Percentiles rank a stretch among this genome's conserved stretches.
Evolutionary conservation across 1,139 yeast species (phyloP).

Genomic region (Sugiyamaella xylanicola): DNA sequence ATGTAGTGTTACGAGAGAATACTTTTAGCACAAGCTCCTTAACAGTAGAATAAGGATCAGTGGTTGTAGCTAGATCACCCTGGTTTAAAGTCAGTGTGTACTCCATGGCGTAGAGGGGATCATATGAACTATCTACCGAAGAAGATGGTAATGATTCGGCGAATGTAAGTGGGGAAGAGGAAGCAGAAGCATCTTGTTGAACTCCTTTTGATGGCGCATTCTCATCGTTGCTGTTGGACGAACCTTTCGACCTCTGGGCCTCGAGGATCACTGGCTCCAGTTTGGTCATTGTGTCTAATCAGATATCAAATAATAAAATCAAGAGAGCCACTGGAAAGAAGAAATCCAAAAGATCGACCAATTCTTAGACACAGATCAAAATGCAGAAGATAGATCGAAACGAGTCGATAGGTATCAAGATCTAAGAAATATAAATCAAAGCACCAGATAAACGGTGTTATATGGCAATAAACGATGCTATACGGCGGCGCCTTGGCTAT

Average conservation of each 20-base stretch:
- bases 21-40: conserved; percentile 26
- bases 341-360: not conserved
- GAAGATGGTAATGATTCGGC: not conserved
- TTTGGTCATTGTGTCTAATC: not conserved
- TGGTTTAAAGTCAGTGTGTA: conserved; percentile 21
- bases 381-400: no score
- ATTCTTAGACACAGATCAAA: not conserved
- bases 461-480: no score
- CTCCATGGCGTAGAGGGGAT: conserved; percentile 29
- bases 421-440: no score
- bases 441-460: no score
- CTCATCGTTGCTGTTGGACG: not conserved
- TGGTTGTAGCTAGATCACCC: not conserved
- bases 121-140: conserved; percentile 14
- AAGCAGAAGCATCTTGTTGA: not conserved
- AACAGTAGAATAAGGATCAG: conserved; percentile 25
- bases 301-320: not conserved
- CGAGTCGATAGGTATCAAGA: no score
- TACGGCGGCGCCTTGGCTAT: no score
- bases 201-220: not conserved
- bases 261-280: conserved; percentile 14
- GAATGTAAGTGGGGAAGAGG: not conserved
- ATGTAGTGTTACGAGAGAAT: conserved; percentile 21
- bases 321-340: not conserved
- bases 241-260: conserved; percentile 1